Conservation (phyloP, 306 rosid species). For the Lotus japonicus region DNA sequence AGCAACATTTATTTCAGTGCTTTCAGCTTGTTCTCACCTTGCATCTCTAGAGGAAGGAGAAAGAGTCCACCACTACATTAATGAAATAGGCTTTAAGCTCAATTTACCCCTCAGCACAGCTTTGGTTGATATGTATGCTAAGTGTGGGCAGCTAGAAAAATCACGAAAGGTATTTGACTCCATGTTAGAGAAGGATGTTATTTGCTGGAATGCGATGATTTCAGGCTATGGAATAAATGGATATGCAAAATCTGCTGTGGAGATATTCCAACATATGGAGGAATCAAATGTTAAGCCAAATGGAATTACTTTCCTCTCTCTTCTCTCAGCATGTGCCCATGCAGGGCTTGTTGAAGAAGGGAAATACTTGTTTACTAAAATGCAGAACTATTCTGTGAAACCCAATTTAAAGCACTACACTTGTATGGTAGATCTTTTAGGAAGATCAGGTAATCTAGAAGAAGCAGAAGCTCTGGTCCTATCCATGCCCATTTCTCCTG, state of each 20-base stretch:
- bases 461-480: constrained; percentile 65
- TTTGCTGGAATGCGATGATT: constrained; percentile 73
- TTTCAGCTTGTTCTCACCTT: constrained; percentile 68
- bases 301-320: constrained; percentile 59
- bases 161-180: constrained; percentile 52
- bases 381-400: constrained; percentile 41
- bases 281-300: constrained; percentile 55
- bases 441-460: constrained; percentile 58
- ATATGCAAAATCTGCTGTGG: constrained; percentile 47
- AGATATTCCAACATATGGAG: constrained; percentile 55
- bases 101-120: constrained; percentile 57
- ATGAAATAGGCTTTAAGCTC: constrained; percentile 38
- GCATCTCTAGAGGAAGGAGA: constrained; percentile 54
- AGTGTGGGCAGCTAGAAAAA: constrained; percentile 64
- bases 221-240: constrained; percentile 75
- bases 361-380: constrained; percentile 39
- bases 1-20: constrained; percentile 46
- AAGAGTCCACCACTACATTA: constrained; percentile 41
- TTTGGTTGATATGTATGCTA: constrained; percentile 74
- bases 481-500: constrained; percentile 74
- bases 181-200: constrained; percentile 53
- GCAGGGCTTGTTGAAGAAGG: constrained; percentile 72
- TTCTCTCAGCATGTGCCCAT: constrained; percentile 70
- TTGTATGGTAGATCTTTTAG: constrained; percentile 80
- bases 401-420: constrained; percentile 78